These are phyloP conservation scores for Kwoniella dendrophila DNA, from an alignment of 768 basidiomycete species.

Conservation along the genomic window DNA sequence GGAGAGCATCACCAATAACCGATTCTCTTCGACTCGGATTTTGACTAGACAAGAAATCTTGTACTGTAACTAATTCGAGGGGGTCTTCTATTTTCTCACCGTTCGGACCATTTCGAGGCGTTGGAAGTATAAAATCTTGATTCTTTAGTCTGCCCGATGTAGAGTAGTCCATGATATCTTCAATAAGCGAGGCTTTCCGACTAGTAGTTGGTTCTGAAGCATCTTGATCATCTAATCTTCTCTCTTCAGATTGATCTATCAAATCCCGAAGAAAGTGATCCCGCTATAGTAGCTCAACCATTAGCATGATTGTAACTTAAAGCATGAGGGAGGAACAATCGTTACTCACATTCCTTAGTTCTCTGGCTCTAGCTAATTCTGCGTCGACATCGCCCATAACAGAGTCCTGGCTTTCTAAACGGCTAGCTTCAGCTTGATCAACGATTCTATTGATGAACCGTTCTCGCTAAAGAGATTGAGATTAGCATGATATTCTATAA, in stretches of 20 bases:
- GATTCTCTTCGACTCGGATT: constrained; percentile 1
- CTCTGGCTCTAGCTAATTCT: constrained; percentile 38
- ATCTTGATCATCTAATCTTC: constrained; percentile 38
- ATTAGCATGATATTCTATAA: background rate
- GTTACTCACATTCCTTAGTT: constrained; percentile 37
- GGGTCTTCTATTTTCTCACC: constrained; percentile 19
- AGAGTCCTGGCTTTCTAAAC: constrained; percentile 36
- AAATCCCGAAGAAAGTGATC: constrained; percentile 40
- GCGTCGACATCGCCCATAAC: constrained; percentile 21
- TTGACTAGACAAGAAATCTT: constrained; percentile 31
- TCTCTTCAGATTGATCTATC: constrained; percentile 33
- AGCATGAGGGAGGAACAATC: background rate
- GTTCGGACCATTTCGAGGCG: constrained; percentile 12
- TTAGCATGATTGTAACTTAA: background rate
- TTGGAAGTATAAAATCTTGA: constrained; percentile 71
- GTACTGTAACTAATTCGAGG: constrained; percentile 38
- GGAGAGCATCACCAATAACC: background rate
- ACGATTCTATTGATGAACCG: constrained; percentile 26
- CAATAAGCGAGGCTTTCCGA: constrained; percentile 75
- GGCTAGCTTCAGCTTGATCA: constrained; percentile 20
- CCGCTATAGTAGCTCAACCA: constrained; percentile 19
- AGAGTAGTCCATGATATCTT: constrained; percentile 71
- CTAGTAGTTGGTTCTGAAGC: constrained; percentile 14
- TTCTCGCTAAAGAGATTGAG: constrained; percentile 17
- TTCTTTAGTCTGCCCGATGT: constrained; percentile 71